Evolutionary conservation across 495 filamentous ascomycete species (phyloP), one percentile per base, ranked within the genome.

Genomic region (Astrocystis sublimbata): DNA sequence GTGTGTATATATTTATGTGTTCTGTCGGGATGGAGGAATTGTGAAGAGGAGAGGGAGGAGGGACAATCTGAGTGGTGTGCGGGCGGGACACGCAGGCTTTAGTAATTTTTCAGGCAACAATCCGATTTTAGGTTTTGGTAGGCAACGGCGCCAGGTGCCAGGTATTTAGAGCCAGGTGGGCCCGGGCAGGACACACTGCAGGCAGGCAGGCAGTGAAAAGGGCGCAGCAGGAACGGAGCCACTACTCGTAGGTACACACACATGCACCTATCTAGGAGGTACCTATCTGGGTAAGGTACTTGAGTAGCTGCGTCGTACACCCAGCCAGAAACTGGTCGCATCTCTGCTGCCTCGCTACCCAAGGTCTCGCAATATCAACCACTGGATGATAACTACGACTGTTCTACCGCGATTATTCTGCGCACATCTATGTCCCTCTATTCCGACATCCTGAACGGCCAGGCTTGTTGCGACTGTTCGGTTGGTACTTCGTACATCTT

Each of bases 81-180:
- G 68, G 36, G 70, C 61, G 70, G 64, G 46, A 58, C 36, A 55
- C 59, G 26, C 12, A 54, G 62, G 58, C 53, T 68, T 70, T 70
- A 72, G 70, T 72, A 72, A 57, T 70, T 65, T 65, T 65, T 68
- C 70, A 70, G 70, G 70, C 70, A 72, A 68, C 67, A 54, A 67
- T n/a, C n/a, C 56, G 53, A 6, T 38, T 40, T 65, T 45, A 40
- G 23, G 30, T 17, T 21, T 28, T 28, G 55, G 38, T 26, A 28
- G 56, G 15, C 35, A 13, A 33, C 21, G 38, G 6, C 41, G 28
- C n/a, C n/a, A n/a, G n/a, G n/a, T 33, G 15, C 24, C 26, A 19
- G 54, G 40, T 40, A 33, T 38, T 42, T 38, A 40, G 36, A 9
- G n/a, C n/a, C n/a, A n/a, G n/a, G n/a, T n/a, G n/a, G 23, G 30